A percentile compares a stretch with the other conserved stretches of the same genome.
These are phyloP conservation scores for Buxus sempervirens DNA, from an alignment of 164 flowering plant species.

Conservation along the genomic window DNA sequence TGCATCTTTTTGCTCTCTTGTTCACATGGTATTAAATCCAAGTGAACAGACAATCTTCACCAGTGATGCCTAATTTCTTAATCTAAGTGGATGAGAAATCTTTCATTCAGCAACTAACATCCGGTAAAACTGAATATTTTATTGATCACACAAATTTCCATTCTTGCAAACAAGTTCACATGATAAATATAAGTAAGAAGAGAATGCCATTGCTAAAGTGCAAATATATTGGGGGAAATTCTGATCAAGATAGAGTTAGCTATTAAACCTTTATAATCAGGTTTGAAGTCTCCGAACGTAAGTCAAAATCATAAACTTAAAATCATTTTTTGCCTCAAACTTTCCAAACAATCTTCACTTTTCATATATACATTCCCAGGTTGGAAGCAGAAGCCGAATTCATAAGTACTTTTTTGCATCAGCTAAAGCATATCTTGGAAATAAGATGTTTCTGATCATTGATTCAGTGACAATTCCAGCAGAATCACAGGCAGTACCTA, in stretches of 20 bases:
- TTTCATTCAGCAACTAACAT: neutral
- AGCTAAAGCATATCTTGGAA: neutral
- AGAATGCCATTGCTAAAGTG: neutral
- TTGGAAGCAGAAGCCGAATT: neutral
- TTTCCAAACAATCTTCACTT: neutral
- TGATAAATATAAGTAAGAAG: neutral
- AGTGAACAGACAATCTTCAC: too few relatives aligned
- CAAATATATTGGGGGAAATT: neutral
- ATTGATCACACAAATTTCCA: neutral
- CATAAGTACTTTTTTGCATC: neutral
- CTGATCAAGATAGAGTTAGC: neutral
- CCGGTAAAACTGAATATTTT: neutral
- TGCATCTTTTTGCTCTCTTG: too few relatives aligned
- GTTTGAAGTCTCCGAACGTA: neutral
- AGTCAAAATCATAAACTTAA: neutral
- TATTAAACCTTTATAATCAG: neutral
- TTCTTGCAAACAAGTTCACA: neutral
- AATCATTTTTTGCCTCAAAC: neutral
- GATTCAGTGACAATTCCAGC: neutral
- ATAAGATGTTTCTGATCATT: neutral
- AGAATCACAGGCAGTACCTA: neutral
- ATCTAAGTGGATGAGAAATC: constrained; percentile 3
- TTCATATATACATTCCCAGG: neutral
- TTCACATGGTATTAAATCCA: too few relatives aligned
- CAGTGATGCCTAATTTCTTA: too few relatives aligned